Base-by-base conservation (phyloP, 805 yeast genomes). In the Wickerhamomyces bovis region DNA sequence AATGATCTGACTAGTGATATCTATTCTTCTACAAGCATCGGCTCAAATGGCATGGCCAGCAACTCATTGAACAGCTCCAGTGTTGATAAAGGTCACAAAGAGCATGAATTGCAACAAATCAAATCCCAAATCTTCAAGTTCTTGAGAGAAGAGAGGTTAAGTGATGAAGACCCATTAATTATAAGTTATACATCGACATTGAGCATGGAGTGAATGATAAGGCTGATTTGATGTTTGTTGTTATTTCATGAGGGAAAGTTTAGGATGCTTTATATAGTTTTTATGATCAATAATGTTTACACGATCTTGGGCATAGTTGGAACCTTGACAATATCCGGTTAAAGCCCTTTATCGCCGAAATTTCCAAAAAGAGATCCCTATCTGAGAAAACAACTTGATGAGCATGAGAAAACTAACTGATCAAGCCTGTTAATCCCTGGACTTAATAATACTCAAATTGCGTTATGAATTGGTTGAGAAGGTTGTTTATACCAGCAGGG, bases 81-180 rank as follows among this genome's bases (percentile, higher is more conserved):
- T 21, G 52, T 54, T 23, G 62, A 56, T 44, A 60, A 58, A 38
- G 52, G 58, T 12, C 59, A 59, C 31, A 59, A 59, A 42, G 58
- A 53, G 39, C 62, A 59, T 36, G 63, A 59, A 48, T 38, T 61
- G 25, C 57, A 53, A 44, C 52, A 63, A 48, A 61, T 61, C 45
- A 59, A 54, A 42, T 52, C 57, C 0, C 64, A 61, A 44, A 60
- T 61, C 21, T 48, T 60, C 1, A 58, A 54, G 46, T 61, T 57
- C 38, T 44, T 59, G 40, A 50, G 54, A 41, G 63, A 61, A 26
- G 64, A 61, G 48, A 53, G 63, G 44, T 43, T 61, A 12, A 49
- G 56, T 21, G 62, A 61, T 42, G 64, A 61, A 43, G 63, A 61
- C 42, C 58, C 58, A 6, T 60, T 58, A 59, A 57, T 41, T 58